These are phyloP conservation scores for Leccinum uliginosum DNA, from an alignment of 768 basidiomycete genomes.

Conservation along the genomic window DNA sequence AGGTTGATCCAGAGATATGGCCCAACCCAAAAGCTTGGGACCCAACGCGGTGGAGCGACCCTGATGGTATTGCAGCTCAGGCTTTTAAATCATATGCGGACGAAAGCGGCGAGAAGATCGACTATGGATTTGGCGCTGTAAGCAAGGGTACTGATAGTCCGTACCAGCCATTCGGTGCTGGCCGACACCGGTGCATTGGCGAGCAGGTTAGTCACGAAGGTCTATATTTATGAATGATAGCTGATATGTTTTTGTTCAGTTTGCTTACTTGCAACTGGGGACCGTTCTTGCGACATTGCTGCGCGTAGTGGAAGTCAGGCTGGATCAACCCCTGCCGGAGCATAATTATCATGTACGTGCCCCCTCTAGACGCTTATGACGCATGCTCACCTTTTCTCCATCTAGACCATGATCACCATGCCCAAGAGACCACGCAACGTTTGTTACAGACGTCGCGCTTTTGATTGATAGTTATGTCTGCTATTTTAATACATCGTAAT, in stretches of 20 bases:
- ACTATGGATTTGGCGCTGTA: slow-evolving; percentile 94
- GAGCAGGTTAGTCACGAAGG: slow-evolving; percentile 55
- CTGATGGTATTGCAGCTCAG: slow-evolving; percentile 74
- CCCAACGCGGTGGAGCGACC: slow-evolving; percentile 81
- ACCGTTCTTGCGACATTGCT: slow-evolving; percentile 77
- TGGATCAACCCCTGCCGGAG: slow-evolving; percentile 61
- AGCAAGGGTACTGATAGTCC: slow-evolving; percentile 95
- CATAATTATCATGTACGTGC: slow-evolving; percentile 86
- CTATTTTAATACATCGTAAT: slow-evolving; percentile 1
- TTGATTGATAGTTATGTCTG: slow-evolving; percentile 34
- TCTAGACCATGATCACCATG: slow-evolving; percentile 90
- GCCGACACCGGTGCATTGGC: slow-evolving; percentile 91
- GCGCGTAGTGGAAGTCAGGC: slow-evolving; percentile 67
- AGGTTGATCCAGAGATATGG: slow-evolving; percentile 86
- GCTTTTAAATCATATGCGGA: slow-evolving; percentile 74
- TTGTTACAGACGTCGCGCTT: slow-evolving; percentile 61
- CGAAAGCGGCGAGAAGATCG: slow-evolving; percentile 81
- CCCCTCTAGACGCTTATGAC: neutral
- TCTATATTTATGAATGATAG: neutral
- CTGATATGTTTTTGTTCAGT: slow-evolving; percentile 41
- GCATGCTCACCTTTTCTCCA: slow-evolving; percentile 1
- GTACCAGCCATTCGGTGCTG: slow-evolving; percentile 97
- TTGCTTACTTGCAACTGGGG: slow-evolving; percentile 92
- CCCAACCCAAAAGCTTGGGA: slow-evolving; percentile 67
- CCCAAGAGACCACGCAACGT: slow-evolving; percentile 68